phyloP scores from a whole-genome alignment of 1,284 basidiomycete genomes.

The Violaceomyces palustris region DNA sequence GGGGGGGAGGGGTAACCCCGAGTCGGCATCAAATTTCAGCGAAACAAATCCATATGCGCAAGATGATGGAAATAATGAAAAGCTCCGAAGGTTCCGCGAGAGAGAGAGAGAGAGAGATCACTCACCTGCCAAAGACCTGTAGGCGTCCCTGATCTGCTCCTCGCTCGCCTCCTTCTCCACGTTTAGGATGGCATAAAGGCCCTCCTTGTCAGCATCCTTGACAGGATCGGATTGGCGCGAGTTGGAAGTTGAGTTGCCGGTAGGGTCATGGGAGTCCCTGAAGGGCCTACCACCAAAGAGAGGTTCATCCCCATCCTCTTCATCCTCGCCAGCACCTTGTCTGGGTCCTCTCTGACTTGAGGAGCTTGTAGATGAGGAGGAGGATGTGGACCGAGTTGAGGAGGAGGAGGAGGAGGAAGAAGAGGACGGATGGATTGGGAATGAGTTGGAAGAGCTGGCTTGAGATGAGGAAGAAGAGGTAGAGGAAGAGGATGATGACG shows the following conservation, averaged over 20 bases:
- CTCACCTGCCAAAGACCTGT: constrained; percentile 61
- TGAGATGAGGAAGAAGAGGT: too few species aligned
- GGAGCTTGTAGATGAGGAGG: constrained; percentile 7
- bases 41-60: too few species aligned
- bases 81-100: too few species aligned
- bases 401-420: too few species aligned
- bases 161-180: constrained; percentile 63
- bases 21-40: constrained; percentile 1
- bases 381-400: too few species aligned
- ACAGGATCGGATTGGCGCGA: constrained; percentile 1
- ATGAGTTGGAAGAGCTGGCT: too few species aligned
- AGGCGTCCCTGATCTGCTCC: constrained; percentile 67
- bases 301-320: constrained; percentile 35
- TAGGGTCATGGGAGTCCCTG: constrained; percentile 24
- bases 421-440: too few species aligned
- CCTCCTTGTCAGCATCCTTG: constrained; percentile 13
- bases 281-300: constrained; percentile 47
- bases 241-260: background rate
- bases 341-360: too few species aligned
- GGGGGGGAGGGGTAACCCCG: background rate
- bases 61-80: too few species aligned
- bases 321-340: constrained; percentile 10
- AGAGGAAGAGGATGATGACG: too few species aligned
- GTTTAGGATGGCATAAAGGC: constrained; percentile 59
- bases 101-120: background rate